Evolutionary conservation across 371 early-diverging fungal species (phyloP).

Genomic region (Mucor sp.): DNA sequence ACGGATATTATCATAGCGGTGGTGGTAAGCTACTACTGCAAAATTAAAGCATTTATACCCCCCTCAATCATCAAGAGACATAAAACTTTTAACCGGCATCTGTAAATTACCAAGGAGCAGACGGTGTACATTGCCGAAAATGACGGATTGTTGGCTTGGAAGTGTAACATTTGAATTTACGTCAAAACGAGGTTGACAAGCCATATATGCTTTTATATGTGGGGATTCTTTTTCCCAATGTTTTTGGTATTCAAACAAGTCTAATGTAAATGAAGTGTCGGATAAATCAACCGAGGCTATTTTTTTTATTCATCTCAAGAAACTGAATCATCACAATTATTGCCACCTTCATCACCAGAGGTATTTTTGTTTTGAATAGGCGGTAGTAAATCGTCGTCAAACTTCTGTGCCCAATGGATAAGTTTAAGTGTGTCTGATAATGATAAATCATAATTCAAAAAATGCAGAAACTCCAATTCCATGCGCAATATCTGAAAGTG

Average conservation of each 20-base stretch:
- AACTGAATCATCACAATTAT: background rate
- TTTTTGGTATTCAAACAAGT: no score
- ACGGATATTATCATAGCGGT: slow-evolving; percentile 10
- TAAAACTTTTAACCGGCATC: background rate
- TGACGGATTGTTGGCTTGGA: background rate
- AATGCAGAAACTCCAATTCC: slow-evolving; percentile 56
- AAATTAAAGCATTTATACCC: background rate
- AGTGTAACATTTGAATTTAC: no score
- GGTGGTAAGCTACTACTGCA: background rate
- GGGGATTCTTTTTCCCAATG: background rate
- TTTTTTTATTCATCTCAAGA: background rate
- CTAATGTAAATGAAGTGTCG: background rate
- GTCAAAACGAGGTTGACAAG: background rate
- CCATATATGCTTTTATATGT: background rate
- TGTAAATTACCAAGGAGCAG: no score
- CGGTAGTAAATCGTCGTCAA: slow-evolving; percentile 14
- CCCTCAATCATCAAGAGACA: background rate
- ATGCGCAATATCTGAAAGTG: slow-evolving; percentile 38
- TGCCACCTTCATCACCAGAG: slow-evolving; percentile 5
- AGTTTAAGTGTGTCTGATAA: slow-evolving; percentile 21
- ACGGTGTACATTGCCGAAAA: background rate
- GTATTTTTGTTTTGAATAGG: background rate
- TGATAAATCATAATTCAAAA: slow-evolving; percentile 47
- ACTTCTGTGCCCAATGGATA: slow-evolving; percentile 33
- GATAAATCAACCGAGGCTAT: background rate